Evolutionary conservation across 2,329 filamentous ascomycete species (phyloP), one percentile per base, ranked within the genome.

Genomic region (Beauveria scarabaeidicola): DNA sequence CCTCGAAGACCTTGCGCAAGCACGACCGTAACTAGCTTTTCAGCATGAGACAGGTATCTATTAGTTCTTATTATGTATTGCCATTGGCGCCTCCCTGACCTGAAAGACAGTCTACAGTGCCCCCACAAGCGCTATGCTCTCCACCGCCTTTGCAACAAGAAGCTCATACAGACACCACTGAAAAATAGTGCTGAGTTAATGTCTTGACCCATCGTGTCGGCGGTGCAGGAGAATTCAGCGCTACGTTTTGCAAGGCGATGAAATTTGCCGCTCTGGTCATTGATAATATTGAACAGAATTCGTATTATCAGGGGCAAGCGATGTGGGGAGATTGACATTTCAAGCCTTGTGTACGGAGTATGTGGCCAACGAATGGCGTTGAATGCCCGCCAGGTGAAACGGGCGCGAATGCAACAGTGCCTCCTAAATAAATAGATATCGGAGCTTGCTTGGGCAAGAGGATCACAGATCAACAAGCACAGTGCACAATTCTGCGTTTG

Each of bases 401-500:
- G 38, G 27, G 40, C 38, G 27, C 48, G 23, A 41, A 36, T 25
- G 48, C 56, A 38, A 15, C n/a, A 56, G 23, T 15, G 23, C 5
- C 25, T n/a, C 8, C 51, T n/a, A 23, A 36, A 23, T 23, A 23
- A 36, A 36, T 36, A 36, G 13, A n/a, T 8, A 44, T 38, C n/a
- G 8, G 29, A 47, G 27, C 19, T 55, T 46, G 27, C 27, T 46
- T 56, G 43, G 29, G 53, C 43, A 40, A 56, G 40, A 44, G 43
- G 53, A 48, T 48, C 40, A 48, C 53, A 56, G 53, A 48, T 48
- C 53, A 48, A 32, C 53, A 47, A 54, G 53, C 44, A 56, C 53
- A 56, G 41, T 56, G 53, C 53, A 47, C 8, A 17, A 46, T 23
- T 19, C 29, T 15, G 27, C 11, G 43, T 56, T 47, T 47, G 53